These are phyloP conservation scores for Aspergillus sp. DNA, from an alignment of 2,329 filamentous ascomycete genomes.

Conservation along the genomic window DNA sequence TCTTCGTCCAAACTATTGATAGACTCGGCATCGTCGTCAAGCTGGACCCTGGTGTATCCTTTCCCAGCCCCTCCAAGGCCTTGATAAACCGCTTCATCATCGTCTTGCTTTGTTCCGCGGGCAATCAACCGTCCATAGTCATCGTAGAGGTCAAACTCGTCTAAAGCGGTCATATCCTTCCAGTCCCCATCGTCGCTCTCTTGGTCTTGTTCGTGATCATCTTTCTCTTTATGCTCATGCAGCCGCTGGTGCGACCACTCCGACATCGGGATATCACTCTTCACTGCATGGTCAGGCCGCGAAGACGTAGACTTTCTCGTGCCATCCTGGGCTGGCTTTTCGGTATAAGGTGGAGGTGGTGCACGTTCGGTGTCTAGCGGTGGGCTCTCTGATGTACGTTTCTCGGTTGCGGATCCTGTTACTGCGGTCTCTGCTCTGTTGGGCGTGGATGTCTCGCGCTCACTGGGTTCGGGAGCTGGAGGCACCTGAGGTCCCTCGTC, in stretches of 20 bases:
- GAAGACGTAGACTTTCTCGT: conserved; percentile 10
- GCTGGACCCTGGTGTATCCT: conserved; percentile 90
- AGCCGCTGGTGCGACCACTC: conserved; percentile 91
- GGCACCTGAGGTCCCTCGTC: conserved; percentile 1
- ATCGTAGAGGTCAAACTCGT: conserved; percentile 92
- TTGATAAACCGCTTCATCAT: conserved; percentile 71
- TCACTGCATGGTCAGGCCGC: conserved; percentile 21
- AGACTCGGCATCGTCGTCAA: conserved; percentile 92
- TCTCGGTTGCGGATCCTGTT: conserved; percentile 3
- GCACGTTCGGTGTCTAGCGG: conserved; percentile 6
- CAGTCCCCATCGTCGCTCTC: conserved; percentile 57
- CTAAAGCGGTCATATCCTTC: conserved; percentile 93
- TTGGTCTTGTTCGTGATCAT: conserved; percentile 45
- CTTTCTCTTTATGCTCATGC: conserved; percentile 47
- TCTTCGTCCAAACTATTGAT: conserved; percentile 97
- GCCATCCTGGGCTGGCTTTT: conserved; percentile 12
- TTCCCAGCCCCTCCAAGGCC: conserved; percentile 86
- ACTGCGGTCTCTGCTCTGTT: not conserved
- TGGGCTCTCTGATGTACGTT: not conserved
- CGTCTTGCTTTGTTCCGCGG: conserved; percentile 68
- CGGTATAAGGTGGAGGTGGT: conserved; percentile 18
- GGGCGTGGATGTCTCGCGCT: conserved; percentile 1
- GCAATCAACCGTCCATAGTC: conserved; percentile 88
- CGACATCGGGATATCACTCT: conserved; percentile 52
- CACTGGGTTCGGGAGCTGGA: not conserved